These are phyloP conservation scores for Xylariaceae sp. DNA, from an alignment of 2,329 filamentous ascomycete genomes.

Conservation along the genomic window DNA sequence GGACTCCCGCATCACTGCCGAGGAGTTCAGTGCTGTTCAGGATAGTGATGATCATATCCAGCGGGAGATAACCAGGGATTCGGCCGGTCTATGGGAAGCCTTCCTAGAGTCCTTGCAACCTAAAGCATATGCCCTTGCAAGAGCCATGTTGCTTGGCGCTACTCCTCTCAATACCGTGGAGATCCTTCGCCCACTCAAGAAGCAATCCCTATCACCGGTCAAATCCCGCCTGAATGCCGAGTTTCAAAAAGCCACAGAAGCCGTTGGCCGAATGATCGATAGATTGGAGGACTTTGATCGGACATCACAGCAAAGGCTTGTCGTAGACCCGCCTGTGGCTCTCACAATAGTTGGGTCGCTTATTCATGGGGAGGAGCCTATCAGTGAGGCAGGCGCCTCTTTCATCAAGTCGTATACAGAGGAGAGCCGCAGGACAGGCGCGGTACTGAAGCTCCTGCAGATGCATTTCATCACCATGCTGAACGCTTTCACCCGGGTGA, in stretches of 20 bases:
- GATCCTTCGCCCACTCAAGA: slow-evolving; percentile 54
- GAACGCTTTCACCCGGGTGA: slow-evolving; percentile 35
- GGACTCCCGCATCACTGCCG: slow-evolving; percentile 62
- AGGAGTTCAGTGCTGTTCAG: slow-evolving; percentile 61
- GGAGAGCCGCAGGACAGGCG: slow-evolving; percentile 47
- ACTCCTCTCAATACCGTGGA: slow-evolving; percentile 68
- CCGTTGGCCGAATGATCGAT: slow-evolving; percentile 69
- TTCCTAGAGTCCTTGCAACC: slow-evolving; percentile 62
- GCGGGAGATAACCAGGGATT: slow-evolving; percentile 61
- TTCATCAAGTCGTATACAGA: slow-evolving; percentile 76
- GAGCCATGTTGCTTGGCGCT: slow-evolving; percentile 63
- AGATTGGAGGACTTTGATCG: slow-evolving; percentile 69
- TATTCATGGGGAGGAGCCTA: slow-evolving; percentile 70
- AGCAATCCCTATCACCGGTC: slow-evolving; percentile 28
- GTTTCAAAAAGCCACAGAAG: slow-evolving; percentile 46
- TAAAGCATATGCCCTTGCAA: slow-evolving; percentile 64
- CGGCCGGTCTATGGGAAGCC: slow-evolving; percentile 69
- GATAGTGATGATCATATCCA: slow-evolving; percentile 51
- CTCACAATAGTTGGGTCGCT: slow-evolving; percentile 71
- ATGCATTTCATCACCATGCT: slow-evolving; percentile 37
- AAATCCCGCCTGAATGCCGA: slow-evolving; percentile 72
- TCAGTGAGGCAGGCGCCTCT: slow-evolving; percentile 73
- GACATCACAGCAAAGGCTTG: slow-evolving; percentile 61
- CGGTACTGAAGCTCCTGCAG: slow-evolving; percentile 38
- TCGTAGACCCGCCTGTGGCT: slow-evolving; percentile 59